These are phyloP conservation scores for Urtica urens DNA, from an alignment of 306 rosid genomes.

Conservation along the genomic window DNA sequence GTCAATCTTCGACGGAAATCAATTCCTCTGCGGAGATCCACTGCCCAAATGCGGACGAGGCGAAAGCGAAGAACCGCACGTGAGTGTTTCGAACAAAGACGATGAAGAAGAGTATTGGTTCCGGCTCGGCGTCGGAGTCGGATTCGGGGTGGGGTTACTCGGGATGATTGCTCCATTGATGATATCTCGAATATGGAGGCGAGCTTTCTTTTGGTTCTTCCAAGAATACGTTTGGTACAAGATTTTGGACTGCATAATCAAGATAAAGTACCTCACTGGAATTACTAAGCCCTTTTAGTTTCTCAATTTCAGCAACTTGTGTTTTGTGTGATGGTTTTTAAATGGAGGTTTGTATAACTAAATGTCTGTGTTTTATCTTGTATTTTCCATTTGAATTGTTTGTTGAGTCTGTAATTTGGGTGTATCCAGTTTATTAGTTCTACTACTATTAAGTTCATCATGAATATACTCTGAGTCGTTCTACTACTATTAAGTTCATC, in stretches of 20 bases:
- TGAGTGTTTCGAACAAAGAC: not conserved
- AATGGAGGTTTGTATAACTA: too few relatives aligned
- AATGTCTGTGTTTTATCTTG: too few relatives aligned
- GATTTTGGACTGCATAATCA: slow-evolving; percentile 1
- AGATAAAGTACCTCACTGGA: not conserved
- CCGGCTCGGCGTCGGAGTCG: slow-evolving; percentile 1
- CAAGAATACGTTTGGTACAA: slow-evolving; percentile 3
- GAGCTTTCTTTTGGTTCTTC: slow-evolving; percentile 7
- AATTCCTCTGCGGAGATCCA: slow-evolving; percentile 6
- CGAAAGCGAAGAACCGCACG: not conserved
- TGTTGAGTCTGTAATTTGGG: too few relatives aligned
- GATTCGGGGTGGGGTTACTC: slow-evolving; percentile 1
- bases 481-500: too few relatives aligned
- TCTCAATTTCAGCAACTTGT: too few relatives aligned
- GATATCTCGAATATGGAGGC: not conserved
- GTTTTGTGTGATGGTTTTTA: too few relatives aligned
- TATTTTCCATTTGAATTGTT: too few relatives aligned
- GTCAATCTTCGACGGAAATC: not conserved
- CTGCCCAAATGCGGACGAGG: slow-evolving; percentile 2
- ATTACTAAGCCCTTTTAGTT: too few relatives aligned
- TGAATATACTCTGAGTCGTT: too few relatives aligned
- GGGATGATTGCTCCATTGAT: slow-evolving; percentile 5
- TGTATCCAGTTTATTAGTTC: too few relatives aligned
- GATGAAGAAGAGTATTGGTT: slow-evolving; percentile 6
- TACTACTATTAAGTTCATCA: too few relatives aligned